These are phyloP conservation scores for Achaetomiella virescens DNA, from an alignment of 495 filamentous ascomycete genomes.

Conservation along the genomic window DNA sequence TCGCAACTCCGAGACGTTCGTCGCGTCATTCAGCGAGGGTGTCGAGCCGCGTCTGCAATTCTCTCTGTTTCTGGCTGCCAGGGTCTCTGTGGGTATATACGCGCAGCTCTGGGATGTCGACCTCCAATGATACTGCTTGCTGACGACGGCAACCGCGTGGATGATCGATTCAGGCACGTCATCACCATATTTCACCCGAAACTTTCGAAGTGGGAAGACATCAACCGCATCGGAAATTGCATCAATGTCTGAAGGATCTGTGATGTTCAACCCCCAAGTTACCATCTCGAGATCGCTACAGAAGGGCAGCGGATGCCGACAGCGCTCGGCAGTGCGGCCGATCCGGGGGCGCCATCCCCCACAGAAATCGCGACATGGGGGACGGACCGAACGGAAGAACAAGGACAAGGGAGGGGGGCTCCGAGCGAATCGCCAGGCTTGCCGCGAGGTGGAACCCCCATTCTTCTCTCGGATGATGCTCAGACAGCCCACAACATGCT, in stretches of 20 bases:
- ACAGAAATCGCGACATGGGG: slow-evolving; percentile 8
- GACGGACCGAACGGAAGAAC: slow-evolving; percentile 9
- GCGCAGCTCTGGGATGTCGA: no score
- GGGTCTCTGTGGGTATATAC: no score
- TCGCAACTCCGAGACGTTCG: slow-evolving; percentile 1
- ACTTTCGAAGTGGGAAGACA: background rate
- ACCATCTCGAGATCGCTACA: background rate
- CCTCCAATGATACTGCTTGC: background rate
- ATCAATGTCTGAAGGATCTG: no score
- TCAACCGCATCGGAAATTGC: no score
- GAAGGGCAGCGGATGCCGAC: slow-evolving; percentile 3
- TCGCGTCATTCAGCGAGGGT: background rate
- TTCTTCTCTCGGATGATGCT: background rate
- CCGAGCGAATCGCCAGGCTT: slow-evolving; percentile 10
- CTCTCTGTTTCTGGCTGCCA: no score
- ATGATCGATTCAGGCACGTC: background rate
- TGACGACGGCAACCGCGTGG: background rate
- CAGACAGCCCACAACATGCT: background rate
- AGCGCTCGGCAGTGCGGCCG: slow-evolving; percentile 8
- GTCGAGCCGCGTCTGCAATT: no score
- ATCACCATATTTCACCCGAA: background rate
- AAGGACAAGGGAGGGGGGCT: background rate
- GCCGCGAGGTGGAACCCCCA: background rate
- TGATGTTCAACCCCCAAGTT: no score
- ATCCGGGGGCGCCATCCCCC: slow-evolving; percentile 6